Conservation (phyloP, 345 rosid genomes). For the Microcos paniculata region DNA sequence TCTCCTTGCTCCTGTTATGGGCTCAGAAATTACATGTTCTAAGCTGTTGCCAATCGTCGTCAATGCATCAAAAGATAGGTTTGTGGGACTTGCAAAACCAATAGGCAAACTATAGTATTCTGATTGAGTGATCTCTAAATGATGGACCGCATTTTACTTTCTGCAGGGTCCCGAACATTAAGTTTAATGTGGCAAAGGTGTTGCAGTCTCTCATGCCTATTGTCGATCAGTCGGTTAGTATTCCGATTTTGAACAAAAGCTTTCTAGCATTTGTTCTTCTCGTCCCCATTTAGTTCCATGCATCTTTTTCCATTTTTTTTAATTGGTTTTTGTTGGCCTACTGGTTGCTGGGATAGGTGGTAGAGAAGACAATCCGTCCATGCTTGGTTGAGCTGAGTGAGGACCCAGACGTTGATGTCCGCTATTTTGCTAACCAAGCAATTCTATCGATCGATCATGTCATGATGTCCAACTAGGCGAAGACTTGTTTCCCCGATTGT, state of each 20-base stretch:
- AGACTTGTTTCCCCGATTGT: background rate
- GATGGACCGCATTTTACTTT: background rate
- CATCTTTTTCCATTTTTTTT: background rate
- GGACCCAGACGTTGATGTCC: constrained; percentile 93
- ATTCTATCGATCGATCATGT: constrained; percentile 68
- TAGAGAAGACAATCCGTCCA: constrained; percentile 73
- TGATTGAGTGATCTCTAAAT: constrained; percentile 16
- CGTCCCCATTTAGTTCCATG: background rate
- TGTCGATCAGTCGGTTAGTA: constrained; percentile 78
- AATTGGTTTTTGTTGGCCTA: background rate
- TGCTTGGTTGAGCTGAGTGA: constrained; percentile 82
- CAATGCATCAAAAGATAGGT: constrained; percentile 91
- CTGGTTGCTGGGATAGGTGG: constrained; percentile 42
- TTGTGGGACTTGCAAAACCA: background rate
- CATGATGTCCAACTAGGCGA: constrained; percentile 67
- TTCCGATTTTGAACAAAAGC: background rate
- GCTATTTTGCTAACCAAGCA: constrained; percentile 85
- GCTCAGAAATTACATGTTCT: constrained; percentile 83
- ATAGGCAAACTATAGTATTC: background rate
- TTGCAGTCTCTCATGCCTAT: constrained; percentile 87
- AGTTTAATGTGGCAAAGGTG: constrained; percentile 94
- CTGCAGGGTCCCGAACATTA: constrained; percentile 92
- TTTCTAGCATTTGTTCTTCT: background rate
- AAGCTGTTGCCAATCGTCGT: constrained; percentile 70
- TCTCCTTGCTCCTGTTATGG: constrained; percentile 89